A percentile compares a stretch with the other conserved stretches of the same genome.
Evolutionary conservation across 225 moss, liverwort and hornwort genomes (phyloP).

Genomic region (Sphagnum tenellum): DNA sequence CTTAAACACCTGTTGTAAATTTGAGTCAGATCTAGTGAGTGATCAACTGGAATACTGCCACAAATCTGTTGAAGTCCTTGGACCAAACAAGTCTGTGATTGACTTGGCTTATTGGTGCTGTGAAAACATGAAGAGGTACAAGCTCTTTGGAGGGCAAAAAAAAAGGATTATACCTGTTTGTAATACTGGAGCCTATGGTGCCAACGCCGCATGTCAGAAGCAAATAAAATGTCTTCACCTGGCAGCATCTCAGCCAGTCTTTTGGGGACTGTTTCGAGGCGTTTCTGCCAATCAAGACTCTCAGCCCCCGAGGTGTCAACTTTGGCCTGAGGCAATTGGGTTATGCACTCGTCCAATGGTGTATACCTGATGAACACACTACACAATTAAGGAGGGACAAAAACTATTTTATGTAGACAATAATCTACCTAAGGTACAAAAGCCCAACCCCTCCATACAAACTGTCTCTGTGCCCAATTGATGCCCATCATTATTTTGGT

Average conservation of each 20-base stretch:
- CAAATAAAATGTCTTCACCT: slow-evolving; percentile 24
- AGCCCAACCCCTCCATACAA: too few species aligned
- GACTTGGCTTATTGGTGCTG: neutral
- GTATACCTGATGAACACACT: slow-evolving; percentile 21
- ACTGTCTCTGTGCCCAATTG: too few species aligned
- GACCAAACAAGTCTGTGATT: too few species aligned
- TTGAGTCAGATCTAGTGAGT: too few species aligned
- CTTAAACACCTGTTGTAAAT: too few species aligned
- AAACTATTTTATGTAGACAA: too few species aligned
- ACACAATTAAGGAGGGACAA: too few species aligned
- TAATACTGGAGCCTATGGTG: slow-evolving; percentile 40
- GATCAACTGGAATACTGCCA: too few species aligned
- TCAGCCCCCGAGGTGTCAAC: neutral
- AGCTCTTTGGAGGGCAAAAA: neutral
- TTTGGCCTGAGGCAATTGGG: slow-evolving; percentile 7
- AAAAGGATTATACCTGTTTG: slow-evolving; percentile 22
- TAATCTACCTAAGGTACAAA: too few species aligned
- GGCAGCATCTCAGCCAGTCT: slow-evolving; percentile 21
- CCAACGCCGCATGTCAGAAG: slow-evolving; percentile 45
- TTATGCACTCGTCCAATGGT: slow-evolving; percentile 26
- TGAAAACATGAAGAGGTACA: neutral
- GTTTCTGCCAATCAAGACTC: slow-evolving; percentile 33
- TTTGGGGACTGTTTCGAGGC: slow-evolving; percentile 33
- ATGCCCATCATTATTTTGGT: too few species aligned
- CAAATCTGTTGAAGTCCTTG: too few species aligned